phyloP scores from a whole-genome alignment of 306 rosid species.

The Quercus glauca region DNA sequence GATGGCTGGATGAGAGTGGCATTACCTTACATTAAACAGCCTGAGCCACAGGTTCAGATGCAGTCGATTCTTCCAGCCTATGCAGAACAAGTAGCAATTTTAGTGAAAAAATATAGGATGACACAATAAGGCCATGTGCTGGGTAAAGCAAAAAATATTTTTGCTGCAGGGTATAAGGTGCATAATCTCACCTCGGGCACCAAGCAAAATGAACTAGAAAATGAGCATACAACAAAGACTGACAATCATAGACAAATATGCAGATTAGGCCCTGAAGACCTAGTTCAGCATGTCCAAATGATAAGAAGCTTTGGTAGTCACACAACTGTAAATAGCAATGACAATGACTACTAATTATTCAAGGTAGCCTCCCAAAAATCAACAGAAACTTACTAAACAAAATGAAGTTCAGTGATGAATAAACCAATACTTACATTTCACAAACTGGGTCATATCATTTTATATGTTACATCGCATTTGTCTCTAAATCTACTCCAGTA shows the following conservation, averaged over 20 bases:
- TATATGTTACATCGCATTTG: not conserved
- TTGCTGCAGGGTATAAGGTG: not conserved
- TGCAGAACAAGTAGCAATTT: conserved; percentile 19
- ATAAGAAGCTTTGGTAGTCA: not conserved
- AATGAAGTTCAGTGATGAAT: not conserved
- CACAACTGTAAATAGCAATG: not conserved
- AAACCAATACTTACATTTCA: not conserved
- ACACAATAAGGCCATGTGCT: not conserved
- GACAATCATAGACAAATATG: not conserved
- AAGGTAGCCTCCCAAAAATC: too few relatives aligned
- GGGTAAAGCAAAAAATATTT: not conserved
- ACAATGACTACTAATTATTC: too few relatives aligned
- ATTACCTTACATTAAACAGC: conserved; percentile 38
- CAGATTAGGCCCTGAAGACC: not conserved
- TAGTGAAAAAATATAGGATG: not conserved
- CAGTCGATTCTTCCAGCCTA: conserved; percentile 64
- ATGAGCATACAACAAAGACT: not conserved
- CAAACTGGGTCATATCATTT: not conserved
- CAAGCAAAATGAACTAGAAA: not conserved
- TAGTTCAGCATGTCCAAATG: not conserved
- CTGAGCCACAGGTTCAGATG: conserved; percentile 71
- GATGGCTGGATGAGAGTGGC: conserved; percentile 9
- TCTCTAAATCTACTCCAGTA: not conserved
- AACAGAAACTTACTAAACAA: not conserved
- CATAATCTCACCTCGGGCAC: not conserved